Evolutionary conservation across 208 protist species (phyloP).

Genomic region (Wallacemonas sp.): DNA sequence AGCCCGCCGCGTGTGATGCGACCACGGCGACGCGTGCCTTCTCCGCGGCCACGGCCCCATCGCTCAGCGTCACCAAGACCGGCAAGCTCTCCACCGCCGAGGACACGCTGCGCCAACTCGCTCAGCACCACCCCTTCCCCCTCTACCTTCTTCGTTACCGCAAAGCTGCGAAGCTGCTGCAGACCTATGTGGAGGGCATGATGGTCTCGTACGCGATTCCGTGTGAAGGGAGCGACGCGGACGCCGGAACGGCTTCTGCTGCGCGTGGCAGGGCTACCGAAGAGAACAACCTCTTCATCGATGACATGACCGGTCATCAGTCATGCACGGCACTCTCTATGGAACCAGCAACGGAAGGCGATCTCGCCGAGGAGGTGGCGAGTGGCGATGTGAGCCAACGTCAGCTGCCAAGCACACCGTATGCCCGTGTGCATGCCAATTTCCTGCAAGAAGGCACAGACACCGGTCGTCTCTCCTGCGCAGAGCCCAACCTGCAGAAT

Average conservation of each 20-base stretch:
- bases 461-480: conserved; percentile 87
- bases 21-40: neutral
- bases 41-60: conserved; percentile 11
- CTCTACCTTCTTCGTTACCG: conserved; percentile 71
- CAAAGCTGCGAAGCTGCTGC: conserved; percentile 83
- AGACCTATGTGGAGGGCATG: conserved; percentile 89
- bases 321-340: too few relatives aligned
- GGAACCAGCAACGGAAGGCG: too few relatives aligned
- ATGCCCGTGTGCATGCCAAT: conserved; percentile 61
- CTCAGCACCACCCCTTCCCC: conserved; percentile 78
- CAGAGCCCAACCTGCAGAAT: conserved; percentile 90
- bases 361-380: too few relatives aligned
- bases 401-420: conserved; percentile 24
- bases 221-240: neutral
- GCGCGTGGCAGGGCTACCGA: too few relatives aligned
- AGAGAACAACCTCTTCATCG: conserved; percentile 3
- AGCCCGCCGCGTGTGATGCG: neutral
- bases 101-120: conserved; percentile 72
- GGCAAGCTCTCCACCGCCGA: conserved; percentile 91
- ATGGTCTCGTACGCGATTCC: conserved; percentile 66
- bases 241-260: too few relatives aligned
- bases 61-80: conserved; percentile 65
- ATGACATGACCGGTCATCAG: conserved; percentile 5
- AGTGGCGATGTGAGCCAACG: too few relatives aligned
- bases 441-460: conserved; percentile 90